phyloP scores from a whole-genome alignment of 352 stramenopile genomes.

The Phytophthora agathidicida region DNA sequence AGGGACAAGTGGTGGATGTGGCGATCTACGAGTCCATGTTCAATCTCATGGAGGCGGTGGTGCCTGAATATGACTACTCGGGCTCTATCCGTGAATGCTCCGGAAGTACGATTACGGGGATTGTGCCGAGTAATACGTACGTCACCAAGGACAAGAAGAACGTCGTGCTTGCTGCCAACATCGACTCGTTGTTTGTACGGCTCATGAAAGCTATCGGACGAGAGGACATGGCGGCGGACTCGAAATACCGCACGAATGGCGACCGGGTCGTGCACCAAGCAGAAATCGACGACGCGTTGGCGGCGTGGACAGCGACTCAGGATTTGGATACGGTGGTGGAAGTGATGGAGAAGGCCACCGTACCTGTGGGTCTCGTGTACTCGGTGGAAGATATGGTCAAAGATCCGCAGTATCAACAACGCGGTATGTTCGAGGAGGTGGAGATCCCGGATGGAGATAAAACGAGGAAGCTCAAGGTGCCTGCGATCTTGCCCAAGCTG shows the following conservation, averaged over 20 bases:
- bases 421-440: conserved; percentile 80
- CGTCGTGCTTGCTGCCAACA: conserved; percentile 88
- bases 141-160: conserved; percentile 81
- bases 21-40: conserved; percentile 91
- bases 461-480: conserved; percentile 58
- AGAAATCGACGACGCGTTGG: conserved; percentile 70
- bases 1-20: conserved; percentile 83
- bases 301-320: conserved; percentile 56
- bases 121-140: conserved; percentile 90
- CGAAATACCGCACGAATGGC: conserved; percentile 70
- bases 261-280: conserved; percentile 65
- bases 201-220: conserved; percentile 78
- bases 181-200: conserved; percentile 81
- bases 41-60: conserved; percentile 85
- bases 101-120: conserved; percentile 87
- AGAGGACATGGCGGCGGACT: conserved; percentile 57
- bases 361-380: conserved; percentile 79
- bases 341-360: conserved; percentile 61
- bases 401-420: conserved; percentile 75
- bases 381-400: conserved; percentile 82
- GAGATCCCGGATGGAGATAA: conserved; percentile 42
- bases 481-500: conserved; percentile 82
- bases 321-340: conserved; percentile 49
- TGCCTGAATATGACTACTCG: conserved; percentile 87
- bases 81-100: conserved; percentile 82